A percentile compares a stretch with the other conserved stretches of the same genome.
These are phyloP conservation scores for Lactifluus hygrophoroides DNA, from an alignment of 768 basidiomycete species.

Conservation along the genomic window DNA sequence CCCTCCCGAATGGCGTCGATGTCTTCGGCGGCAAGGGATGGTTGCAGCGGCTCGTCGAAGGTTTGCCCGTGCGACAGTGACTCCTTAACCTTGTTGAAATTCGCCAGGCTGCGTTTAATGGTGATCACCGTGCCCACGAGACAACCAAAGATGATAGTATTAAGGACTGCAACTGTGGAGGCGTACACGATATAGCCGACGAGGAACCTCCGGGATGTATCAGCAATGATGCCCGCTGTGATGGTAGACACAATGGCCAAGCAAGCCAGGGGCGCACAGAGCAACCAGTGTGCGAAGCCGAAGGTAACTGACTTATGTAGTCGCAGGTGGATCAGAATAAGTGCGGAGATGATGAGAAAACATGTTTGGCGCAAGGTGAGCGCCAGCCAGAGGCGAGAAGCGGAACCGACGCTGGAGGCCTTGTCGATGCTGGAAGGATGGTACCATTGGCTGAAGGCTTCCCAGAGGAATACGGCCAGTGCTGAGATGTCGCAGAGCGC, in stretches of 20 bases:
- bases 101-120: conserved; percentile 56
- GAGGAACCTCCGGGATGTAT: conserved; percentile 47
- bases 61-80: conserved; percentile 30
- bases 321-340: conserved; percentile 63
- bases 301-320: conserved; percentile 63
- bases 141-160: conserved; percentile 46
- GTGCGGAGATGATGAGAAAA: conserved; percentile 48
- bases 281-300: conserved; percentile 62
- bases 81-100: conserved; percentile 42
- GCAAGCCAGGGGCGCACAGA: conserved; percentile 58
- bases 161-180: conserved; percentile 41
- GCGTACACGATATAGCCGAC: conserved; percentile 54
- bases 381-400: conserved; percentile 60
- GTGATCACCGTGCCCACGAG: conserved; percentile 53
- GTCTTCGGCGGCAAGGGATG: conserved; percentile 63
- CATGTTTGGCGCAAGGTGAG: conserved; percentile 61
- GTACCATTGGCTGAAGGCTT: conserved; percentile 45
- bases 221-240: conserved; percentile 49
- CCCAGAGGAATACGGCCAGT: conserved; percentile 58
- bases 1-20: conserved; percentile 66
- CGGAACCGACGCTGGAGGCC: conserved; percentile 42
- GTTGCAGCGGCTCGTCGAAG: conserved; percentile 48
- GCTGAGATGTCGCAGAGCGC: conserved; percentile 58
- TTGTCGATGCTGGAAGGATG: conserved; percentile 29
- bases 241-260: conserved; percentile 49